Base-by-base conservation (phyloP, 163 green algal species). In the Chlorella variabilis region DNA sequence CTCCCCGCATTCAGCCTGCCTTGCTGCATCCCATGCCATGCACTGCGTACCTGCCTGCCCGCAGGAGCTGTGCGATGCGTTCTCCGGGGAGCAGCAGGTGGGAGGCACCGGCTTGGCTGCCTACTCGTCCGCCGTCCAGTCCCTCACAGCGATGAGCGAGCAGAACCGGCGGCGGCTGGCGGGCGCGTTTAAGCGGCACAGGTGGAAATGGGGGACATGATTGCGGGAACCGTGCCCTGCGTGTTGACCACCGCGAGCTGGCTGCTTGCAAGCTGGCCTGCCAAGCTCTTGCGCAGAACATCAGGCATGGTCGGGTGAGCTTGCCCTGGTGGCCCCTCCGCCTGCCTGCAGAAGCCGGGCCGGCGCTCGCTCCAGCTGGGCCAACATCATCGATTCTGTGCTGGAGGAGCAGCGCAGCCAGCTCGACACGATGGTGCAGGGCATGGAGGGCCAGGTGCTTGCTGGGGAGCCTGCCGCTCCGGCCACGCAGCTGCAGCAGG, bases 1-100 rank as follows among this genome's bases (percentile, higher is more conserved):
- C n/a, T n/a, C n/a, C n/a, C n/a, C n/a, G 20, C 25, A 15, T 27
- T 62, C 15, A 54, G 45, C 45, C 45, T 23, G 15, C 15, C 45
- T 15, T 23, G 45, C 15, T 54, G 11, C 11, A 54, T 23, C 11
- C 45, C 11, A 11, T 23, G 11, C 45, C 11, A 15, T 15, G 45
- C 45, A 11, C 45, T 9, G 20, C 38, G 59, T 38, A 38, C 6
- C 59, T 67, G 4, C 29, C 6, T 18, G 6, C 27, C 31, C 17
- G 54, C 71, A 79, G 71, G 71, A 79, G 36, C 73, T 80, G 36
- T 39, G n/a, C 27, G 36, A 54, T 29, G 73, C 73, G 27, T 80
- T 80, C 34, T 56, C 73, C 27, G 23, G 34, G 27, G 38, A 58
- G 15, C 13, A 21, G 51, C 1, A 21, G 3, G 73, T 41, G 15